phyloP scores from a whole-genome alignment of 75 land plant genomes.

The Ceratopteris richardii region DNA sequence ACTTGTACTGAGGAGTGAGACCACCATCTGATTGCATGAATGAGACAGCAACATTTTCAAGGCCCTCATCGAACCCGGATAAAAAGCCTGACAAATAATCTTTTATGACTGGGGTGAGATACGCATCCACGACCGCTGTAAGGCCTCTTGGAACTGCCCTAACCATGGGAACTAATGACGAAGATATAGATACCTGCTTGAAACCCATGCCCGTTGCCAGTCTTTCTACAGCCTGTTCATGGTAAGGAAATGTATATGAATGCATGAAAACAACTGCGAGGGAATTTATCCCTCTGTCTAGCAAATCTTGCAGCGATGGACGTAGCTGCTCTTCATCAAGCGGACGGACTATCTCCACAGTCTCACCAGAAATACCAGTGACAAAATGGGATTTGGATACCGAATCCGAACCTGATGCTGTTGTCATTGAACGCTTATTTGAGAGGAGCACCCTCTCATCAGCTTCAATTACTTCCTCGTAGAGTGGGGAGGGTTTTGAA shows the following conservation, averaged over 20 bases:
- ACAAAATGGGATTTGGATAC: conserved; percentile 11
- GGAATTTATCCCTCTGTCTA: conserved; percentile 74
- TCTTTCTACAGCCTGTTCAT: conserved; percentile 59
- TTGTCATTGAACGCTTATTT: neutral
- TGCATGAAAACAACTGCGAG: conserved; percentile 90
- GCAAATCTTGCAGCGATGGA: conserved; percentile 45
- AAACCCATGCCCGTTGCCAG: conserved; percentile 76
- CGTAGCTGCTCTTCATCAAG: conserved; percentile 51
- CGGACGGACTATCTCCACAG: conserved; percentile 58
- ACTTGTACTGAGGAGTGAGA: conserved; percentile 80
- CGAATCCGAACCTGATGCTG: conserved; percentile 5
- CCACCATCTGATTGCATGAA: conserved; percentile 99
- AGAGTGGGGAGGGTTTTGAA: conserved; percentile 71
- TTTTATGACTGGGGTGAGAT: conserved; percentile 95
- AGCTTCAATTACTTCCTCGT: conserved; percentile 89
- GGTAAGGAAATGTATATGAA: conserved; percentile 83
- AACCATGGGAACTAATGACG: conserved; percentile 88
- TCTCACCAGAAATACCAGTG: conserved; percentile 83
- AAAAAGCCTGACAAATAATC: conserved; percentile 86
- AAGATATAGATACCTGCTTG: conserved; percentile 86
- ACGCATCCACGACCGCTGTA: conserved; percentile 97
- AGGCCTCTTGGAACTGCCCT: conserved; percentile 95
- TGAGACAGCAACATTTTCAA: conserved; percentile 70
- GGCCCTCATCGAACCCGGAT: conserved; percentile 75
- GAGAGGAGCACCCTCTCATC: conserved; percentile 89